Evolutionary conservation across 2,329 filamentous ascomycete species (phyloP).

Genomic region (Alternaria solani): DNA sequence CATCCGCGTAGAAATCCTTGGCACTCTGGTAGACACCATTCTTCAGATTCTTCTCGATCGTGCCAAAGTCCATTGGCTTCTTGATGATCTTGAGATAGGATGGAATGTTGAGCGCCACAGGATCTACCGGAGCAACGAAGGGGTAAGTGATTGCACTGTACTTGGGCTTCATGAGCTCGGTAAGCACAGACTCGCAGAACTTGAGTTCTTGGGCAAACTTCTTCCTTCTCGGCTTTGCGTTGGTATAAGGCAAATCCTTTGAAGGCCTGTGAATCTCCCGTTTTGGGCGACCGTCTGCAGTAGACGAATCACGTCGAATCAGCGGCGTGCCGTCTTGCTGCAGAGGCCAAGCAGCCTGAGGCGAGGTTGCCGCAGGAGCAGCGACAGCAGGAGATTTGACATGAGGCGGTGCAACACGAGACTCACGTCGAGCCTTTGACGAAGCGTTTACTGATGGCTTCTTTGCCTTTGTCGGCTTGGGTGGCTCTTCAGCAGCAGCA

Average conservation of each 20-base stretch:
- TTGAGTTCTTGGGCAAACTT: slow-evolving; percentile 87
- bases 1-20: slow-evolving; percentile 85
- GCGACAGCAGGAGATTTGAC: slow-evolving; percentile 56
- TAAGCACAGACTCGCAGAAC: slow-evolving; percentile 84
- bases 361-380: slow-evolving; percentile 51
- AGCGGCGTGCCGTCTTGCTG: slow-evolving; percentile 79
- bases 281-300: slow-evolving; percentile 83
- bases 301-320: slow-evolving; percentile 84
- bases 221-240: slow-evolving; percentile 86
- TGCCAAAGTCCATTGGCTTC: slow-evolving; percentile 92
- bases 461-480: slow-evolving; percentile 65
- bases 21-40: slow-evolving; percentile 79
- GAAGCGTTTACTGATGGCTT: slow-evolving; percentile 44
- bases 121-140: slow-evolving; percentile 87
- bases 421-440: slow-evolving; percentile 58
- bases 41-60: slow-evolving; percentile 79
- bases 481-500: slow-evolving; percentile 60
- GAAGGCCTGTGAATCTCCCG: slow-evolving; percentile 90
- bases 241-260: slow-evolving; percentile 88
- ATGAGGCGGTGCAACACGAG: slow-evolving; percentile 52
- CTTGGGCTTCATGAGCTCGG: slow-evolving; percentile 78
- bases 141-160: slow-evolving; percentile 72
- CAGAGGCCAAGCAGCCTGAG: slow-evolving; percentile 72
- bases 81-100: slow-evolving; percentile 94
- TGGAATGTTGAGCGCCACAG: slow-evolving; percentile 91